Conservation (phyloP, 1,284 basidiomycete genomes). For the Ustilago trichophora region DNA sequence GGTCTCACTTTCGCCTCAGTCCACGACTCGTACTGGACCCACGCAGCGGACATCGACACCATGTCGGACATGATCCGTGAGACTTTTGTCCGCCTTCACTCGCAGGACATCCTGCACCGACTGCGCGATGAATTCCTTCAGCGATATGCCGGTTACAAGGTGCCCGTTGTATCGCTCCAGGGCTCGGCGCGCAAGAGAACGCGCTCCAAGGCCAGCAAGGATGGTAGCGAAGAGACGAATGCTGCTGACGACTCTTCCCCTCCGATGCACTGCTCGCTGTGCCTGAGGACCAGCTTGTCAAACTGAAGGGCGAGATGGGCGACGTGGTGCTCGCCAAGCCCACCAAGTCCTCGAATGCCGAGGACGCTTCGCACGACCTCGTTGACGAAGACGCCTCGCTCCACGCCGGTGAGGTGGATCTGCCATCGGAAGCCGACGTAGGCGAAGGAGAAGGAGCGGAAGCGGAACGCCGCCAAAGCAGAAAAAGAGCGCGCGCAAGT, state of each 20-base stretch:
- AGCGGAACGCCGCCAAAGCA: constrained; percentile 2
- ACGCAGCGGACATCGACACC: constrained; percentile 84
- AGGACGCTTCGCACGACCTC: constrained; percentile 14
- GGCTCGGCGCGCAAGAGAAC: neutral
- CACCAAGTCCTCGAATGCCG: constrained; percentile 13
- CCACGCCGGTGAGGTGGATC: constrained; percentile 7
- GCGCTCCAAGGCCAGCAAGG: constrained; percentile 8
- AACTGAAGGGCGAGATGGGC: constrained; percentile 23
- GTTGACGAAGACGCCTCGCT: constrained; percentile 8
- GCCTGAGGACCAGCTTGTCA: constrained; percentile 35
- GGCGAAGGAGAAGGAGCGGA: constrained; percentile 14
- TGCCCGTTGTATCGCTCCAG: constrained; percentile 46
- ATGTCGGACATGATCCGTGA: constrained; percentile 92
- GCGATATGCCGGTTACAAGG: constrained; percentile 56
- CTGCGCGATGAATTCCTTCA: constrained; percentile 68
- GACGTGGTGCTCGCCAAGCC: constrained; percentile 23
- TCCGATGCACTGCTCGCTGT: constrained; percentile 25
- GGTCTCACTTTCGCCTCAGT: constrained; percentile 86
- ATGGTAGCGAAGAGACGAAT: neutral
- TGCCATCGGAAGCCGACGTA: constrained; percentile 4
- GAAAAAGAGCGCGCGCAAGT: constrained; percentile 8
- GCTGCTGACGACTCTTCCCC: constrained; percentile 6
- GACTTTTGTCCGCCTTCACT: constrained; percentile 91
- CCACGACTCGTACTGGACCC: constrained; percentile 99
- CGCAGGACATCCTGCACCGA: constrained; percentile 78